Base-by-base conservation (phyloP, 768 basidiomycete genomes). In the Tephrocybe sp. region DNA sequence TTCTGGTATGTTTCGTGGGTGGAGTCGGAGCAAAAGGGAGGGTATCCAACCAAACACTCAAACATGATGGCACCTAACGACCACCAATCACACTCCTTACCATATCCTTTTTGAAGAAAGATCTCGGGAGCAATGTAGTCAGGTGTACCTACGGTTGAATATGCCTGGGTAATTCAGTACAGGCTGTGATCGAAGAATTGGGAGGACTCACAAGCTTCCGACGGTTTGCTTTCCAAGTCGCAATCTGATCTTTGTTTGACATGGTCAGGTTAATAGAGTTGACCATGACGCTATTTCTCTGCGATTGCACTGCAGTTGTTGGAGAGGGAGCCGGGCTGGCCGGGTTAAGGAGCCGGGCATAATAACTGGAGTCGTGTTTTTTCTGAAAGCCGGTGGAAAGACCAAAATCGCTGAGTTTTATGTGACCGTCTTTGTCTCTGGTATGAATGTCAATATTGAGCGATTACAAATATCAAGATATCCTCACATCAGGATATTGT, bases 61-160 rank as follows among this genome's bases (percentile, higher is more conserved):
- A 97, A 99, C 88, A 92, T 94, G 73, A 98, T 97, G 15, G 94
- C 91, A 4, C 97, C 97, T 23, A 98, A 77, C 7, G 94, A 97
- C 97, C 97, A 99, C 94, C 94, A 98, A 67, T 99, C 97, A 62
- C 94, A 97, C 68, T 95, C 94, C 61, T 94, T 91, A 19, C 91
- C 93, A 65, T 98, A 98, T n/a, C 97, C 97, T 63, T 91, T 86
- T 65, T 94, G 92, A 52, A 88, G 68, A 76, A 98, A 98, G 61
- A 97, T 97, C 66, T 98, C 94, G 1, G 94, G 94, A 2, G 95
- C 93, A 59, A 97, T 97, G 67, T 97, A 81, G 67, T 97, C 95
- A 3, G 94, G 94, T 21, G 94, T 97, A 33, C 94, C 94, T 54
- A 97, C 95, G 10, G 97, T 98, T 3, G 94, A 97, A 69, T 94